A percentile compares a stretch with the other conserved stretches of the same genome.
phyloP scores from a whole-genome alignment of 164 flowering plant species.

The Vitis riparia region DNA sequence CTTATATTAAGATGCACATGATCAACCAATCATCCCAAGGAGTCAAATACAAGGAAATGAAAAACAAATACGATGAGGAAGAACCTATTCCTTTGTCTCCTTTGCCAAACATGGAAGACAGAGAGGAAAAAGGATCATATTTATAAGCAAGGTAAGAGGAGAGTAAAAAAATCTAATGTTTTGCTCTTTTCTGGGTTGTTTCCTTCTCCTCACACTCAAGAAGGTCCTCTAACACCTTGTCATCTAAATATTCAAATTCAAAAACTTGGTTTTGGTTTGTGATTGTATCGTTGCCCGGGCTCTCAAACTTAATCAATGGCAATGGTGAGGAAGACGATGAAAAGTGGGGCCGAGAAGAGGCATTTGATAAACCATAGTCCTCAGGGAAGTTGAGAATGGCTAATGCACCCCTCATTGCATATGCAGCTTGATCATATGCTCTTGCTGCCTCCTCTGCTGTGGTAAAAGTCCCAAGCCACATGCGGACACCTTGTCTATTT shows the following conservation, averaged over 20 bases:
- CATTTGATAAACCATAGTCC: slow-evolving; percentile 10
- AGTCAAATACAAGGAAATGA: too few species aligned
- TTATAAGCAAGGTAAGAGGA: too few species aligned
- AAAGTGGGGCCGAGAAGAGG: background rate
- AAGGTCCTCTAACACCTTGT: slow-evolving; percentile 18
- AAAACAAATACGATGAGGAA: too few species aligned
- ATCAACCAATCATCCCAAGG: too few species aligned
- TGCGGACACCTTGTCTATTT: slow-evolving; percentile 30
- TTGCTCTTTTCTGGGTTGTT: background rate
- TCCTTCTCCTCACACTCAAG: slow-evolving; percentile 14
- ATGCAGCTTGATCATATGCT: slow-evolving; percentile 54
- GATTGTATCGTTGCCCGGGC: too few species aligned
- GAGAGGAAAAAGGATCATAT: too few species aligned
- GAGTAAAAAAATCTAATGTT: too few species aligned
- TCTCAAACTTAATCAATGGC: background rate
- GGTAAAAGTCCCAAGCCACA: slow-evolving; percentile 55
- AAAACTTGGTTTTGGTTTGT: slow-evolving; percentile 9
- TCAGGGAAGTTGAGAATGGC: slow-evolving; percentile 48
- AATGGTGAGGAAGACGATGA: slow-evolving; percentile 3
- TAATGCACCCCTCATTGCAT: slow-evolving; percentile 32
- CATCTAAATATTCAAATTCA: slow-evolving; percentile 23
- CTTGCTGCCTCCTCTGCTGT: slow-evolving; percentile 53
- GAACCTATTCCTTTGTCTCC: too few species aligned
- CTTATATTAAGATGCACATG: too few species aligned
- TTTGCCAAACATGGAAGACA: too few species aligned